phyloP scores from a whole-genome alignment of 192 early-diverging fungal species.

The Rhizophagus prolifer region DNA sequence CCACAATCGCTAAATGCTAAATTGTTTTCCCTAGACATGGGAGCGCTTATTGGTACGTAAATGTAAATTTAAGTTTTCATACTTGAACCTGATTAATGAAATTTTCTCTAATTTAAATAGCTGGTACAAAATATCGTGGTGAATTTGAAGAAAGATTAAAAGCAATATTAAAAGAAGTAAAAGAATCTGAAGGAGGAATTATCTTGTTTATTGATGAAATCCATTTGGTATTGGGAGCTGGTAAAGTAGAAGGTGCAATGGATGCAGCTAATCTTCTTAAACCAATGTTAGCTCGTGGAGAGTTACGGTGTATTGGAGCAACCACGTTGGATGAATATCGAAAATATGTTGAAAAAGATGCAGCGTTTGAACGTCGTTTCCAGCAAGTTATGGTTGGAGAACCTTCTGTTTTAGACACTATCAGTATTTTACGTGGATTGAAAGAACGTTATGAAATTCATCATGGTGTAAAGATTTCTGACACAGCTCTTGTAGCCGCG shows the following conservation, averaged over 20 bases:
- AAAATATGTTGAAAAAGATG: constrained; percentile 85
- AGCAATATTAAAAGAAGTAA: constrained; percentile 92
- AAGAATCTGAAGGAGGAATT: constrained; percentile 80
- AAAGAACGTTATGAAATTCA: constrained; percentile 81
- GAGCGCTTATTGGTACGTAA: constrained; percentile 60
- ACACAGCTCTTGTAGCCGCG: constrained; percentile 73
- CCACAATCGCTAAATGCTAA: constrained; percentile 79
- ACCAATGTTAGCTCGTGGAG: constrained; percentile 97
- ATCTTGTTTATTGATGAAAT: constrained; percentile 99
- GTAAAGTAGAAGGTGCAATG: constrained; percentile 87
- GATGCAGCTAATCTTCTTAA: constrained; percentile 97
- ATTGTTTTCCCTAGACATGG: constrained; percentile 95
- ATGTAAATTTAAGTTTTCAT: not conserved
- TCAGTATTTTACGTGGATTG: constrained; percentile 78
- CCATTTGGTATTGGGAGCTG: constrained; percentile 92
- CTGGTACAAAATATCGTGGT: constrained; percentile 95
- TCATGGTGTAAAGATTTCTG: constrained; percentile 79
- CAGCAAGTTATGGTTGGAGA: constrained; percentile 81
- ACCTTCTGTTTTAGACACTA: constrained; percentile 68
- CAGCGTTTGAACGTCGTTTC: constrained; percentile 82
- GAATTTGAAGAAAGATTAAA: constrained; percentile 99
- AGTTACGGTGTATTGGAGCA: constrained; percentile 93
- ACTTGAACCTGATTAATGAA: not conserved
- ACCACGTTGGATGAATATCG: constrained; percentile 96
- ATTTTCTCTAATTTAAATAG: constrained; percentile 42